A percentile compares a stretch with the other conserved stretches of the same genome.
Evolutionary conservation across 2,329 filamentous ascomycete species (phyloP).

Genomic region (Colletotrichum liriopes): DNA sequence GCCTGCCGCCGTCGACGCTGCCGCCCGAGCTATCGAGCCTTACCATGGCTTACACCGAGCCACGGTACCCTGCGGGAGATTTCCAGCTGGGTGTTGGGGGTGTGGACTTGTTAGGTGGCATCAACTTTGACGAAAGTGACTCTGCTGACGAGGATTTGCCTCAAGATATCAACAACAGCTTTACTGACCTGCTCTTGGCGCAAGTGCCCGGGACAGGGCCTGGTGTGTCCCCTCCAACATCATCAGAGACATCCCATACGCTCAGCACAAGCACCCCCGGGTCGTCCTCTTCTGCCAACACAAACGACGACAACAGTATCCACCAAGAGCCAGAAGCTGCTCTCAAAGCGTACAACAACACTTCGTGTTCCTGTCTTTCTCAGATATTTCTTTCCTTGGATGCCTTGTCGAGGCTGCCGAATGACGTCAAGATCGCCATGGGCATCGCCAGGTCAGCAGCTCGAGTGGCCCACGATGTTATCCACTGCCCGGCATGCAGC

Average conservation of each 20-base stretch:
- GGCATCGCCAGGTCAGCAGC: constrained; percentile 63
- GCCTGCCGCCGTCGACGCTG: constrained; percentile 31
- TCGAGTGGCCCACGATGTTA: constrained; percentile 65
- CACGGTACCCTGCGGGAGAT: constrained; percentile 35
- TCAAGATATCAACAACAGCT: constrained; percentile 48
- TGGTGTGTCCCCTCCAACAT: constrained; percentile 16
- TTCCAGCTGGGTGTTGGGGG: constrained; percentile 45
- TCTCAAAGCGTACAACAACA: constrained; percentile 38
- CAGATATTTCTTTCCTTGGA: constrained; percentile 67
- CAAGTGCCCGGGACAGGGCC: constrained; percentile 28
- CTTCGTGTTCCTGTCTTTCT: constrained; percentile 64
- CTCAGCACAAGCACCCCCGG: constrained; percentile 15
- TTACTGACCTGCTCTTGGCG: constrained; percentile 30
- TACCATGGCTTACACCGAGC: constrained; percentile 36
- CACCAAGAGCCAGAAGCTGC: not conserved
- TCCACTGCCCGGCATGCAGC: constrained; percentile 67
- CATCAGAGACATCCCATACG: constrained; percentile 31
- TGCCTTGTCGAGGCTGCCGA: constrained; percentile 63
- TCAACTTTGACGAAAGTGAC: constrained; percentile 53
- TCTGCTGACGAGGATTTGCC: constrained; percentile 47
- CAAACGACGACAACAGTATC: not conserved
- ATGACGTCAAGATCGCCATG: constrained; percentile 63
- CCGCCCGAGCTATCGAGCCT: constrained; percentile 22
- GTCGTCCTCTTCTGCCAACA: constrained; percentile 22
- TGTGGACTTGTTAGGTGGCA: constrained; percentile 50